Percentiles rank a stretch among this genome's conserved stretches.
phyloP scores from a whole-genome alignment of 768 basidiomycete genomes.

The Leccinum olivaceopallidum region DNA sequence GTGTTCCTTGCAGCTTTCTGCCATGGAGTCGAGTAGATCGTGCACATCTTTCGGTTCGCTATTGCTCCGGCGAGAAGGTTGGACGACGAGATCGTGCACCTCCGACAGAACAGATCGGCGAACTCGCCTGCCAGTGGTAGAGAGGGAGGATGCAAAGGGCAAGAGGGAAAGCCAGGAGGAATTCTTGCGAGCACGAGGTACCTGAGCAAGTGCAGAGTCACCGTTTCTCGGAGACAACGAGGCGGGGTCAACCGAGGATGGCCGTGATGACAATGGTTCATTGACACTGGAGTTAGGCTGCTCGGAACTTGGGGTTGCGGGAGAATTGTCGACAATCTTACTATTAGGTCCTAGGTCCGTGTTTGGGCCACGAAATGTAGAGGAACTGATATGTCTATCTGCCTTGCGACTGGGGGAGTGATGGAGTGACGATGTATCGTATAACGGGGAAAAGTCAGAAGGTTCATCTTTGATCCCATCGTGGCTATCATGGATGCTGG shows the following conservation, averaged over 20 bases:
- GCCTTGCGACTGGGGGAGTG: background rate
- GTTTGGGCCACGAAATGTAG: background rate
- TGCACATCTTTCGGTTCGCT: conserved; percentile 20
- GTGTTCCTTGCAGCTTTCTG: conserved; percentile 54
- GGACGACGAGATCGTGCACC: conserved; percentile 50
- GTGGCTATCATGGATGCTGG: background rate
- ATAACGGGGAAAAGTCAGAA: conserved; percentile 18
- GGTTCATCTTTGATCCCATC: background rate
- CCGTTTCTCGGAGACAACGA: background rate
- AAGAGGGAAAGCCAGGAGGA: conserved; percentile 32
- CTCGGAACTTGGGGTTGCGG: too few species aligned
- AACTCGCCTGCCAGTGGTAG: conserved; percentile 42
- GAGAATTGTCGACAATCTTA: too few species aligned
- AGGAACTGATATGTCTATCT: background rate
- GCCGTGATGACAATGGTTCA: background rate
- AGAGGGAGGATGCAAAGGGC: conserved; percentile 27
- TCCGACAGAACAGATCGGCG: conserved; percentile 50
- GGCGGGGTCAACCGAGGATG: background rate
- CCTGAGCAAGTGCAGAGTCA: background rate
- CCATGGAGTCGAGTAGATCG: conserved; percentile 57
- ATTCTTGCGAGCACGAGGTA: conserved; percentile 6
- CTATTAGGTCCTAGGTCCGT: background rate
- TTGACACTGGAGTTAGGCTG: background rate
- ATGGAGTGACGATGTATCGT: conserved; percentile 8
- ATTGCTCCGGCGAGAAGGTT: conserved; percentile 2